Evolutionary conservation across 2,329 filamentous ascomycete species (phyloP).

Genomic region (Nothophoma quercina): DNA sequence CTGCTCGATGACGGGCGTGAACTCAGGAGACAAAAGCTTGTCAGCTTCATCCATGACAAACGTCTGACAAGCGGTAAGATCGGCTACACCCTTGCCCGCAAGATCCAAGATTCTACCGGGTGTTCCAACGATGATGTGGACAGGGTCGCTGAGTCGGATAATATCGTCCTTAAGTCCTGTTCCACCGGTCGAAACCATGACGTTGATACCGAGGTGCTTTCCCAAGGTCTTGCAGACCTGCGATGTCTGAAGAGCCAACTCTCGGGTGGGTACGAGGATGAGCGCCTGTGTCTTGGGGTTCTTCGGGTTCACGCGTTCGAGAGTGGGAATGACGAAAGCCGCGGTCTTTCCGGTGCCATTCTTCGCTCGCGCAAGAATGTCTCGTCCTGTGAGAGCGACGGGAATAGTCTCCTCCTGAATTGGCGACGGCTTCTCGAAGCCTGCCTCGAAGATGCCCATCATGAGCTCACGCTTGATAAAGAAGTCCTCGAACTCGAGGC

Average conservation of each 20-base stretch:
- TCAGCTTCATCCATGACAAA: slow-evolving; percentile 99
- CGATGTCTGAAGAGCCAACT: slow-evolving; percentile 96
- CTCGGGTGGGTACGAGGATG: slow-evolving; percentile 94
- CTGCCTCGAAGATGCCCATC: slow-evolving; percentile 99
- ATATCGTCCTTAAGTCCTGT: slow-evolving; percentile 97
- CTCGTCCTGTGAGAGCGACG: slow-evolving; percentile 91
- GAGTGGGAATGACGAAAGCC: slow-evolving; percentile 93
- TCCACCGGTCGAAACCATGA: slow-evolving; percentile 99
- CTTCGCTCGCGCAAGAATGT: slow-evolving; percentile 95
- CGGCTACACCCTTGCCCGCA: slow-evolving; percentile 94
- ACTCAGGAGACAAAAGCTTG: slow-evolving; percentile 95
- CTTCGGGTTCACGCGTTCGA: slow-evolving; percentile 97
- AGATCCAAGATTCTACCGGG: slow-evolving; percentile 95
- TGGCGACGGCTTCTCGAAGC: slow-evolving; percentile 97
- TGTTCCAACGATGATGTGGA: slow-evolving; percentile 97
- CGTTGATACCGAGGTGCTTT: slow-evolving; percentile 95
- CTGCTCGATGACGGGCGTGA: slow-evolving; percentile 97
- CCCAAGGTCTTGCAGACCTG: slow-evolving; percentile 99
- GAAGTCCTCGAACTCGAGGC: slow-evolving; percentile 97
- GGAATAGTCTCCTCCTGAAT: slow-evolving; percentile 99
- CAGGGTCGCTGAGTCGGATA: slow-evolving; percentile 88
- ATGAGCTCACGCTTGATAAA: slow-evolving; percentile 92
- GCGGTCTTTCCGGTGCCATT: slow-evolving; percentile 99
- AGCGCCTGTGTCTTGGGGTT: slow-evolving; percentile 95
- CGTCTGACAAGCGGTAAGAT: slow-evolving; percentile 93